Evolutionary conservation across 176 grass and related monocot genomes (phyloP), one percentile per base, ranked within the genome.

Genomic region (Ensete ventricosum): DNA sequence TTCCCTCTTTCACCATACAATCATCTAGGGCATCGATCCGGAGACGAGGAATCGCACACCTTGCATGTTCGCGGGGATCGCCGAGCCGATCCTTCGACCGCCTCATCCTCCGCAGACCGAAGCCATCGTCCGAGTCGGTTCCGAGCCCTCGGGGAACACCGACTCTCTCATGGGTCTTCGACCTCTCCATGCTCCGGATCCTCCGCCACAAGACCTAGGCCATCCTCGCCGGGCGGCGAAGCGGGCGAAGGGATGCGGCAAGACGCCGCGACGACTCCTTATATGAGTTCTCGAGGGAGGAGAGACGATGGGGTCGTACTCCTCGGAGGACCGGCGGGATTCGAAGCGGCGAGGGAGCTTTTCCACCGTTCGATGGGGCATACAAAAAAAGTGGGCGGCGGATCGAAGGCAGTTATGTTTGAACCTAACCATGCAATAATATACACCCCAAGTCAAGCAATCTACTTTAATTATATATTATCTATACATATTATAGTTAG

Each of bases 81-180:
- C 88, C 90, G 16, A 93, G 82, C 9, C 88, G 84, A 24, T 72
- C 67, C 62, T 93, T 88, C 66, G 93, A 80, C 53, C 90, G 88
- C 48, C 77, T 77, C 94, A 98, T 93, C 71, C 94, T 81, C 9
- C 85, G 86, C 9, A 98, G 94, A 81, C 93, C 90, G 67, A 98
- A 98, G 1, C 90, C 94, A 43, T 93, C 90, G 75, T 73, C 88
- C 48, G 90, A 85, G 77, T 98, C 90, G 0, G 94, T 93, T 5
- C 90, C 94, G 11, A 90, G 90, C 59, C 88, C 88, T 52, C 60
- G 80, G 23, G 94, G 94, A 20, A 98, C 84, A 4, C 90, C 94
- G n/a, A 80, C 75, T 13, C 84, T 85, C 88, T 98, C 94, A 77
- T 89, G 87, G 83, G 93, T 93, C 72, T 85, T 89, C 9, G 93